phyloP scores from a whole-genome alignment of 164 flowering plant species.

The Magnolia kwangsiensis region DNA sequence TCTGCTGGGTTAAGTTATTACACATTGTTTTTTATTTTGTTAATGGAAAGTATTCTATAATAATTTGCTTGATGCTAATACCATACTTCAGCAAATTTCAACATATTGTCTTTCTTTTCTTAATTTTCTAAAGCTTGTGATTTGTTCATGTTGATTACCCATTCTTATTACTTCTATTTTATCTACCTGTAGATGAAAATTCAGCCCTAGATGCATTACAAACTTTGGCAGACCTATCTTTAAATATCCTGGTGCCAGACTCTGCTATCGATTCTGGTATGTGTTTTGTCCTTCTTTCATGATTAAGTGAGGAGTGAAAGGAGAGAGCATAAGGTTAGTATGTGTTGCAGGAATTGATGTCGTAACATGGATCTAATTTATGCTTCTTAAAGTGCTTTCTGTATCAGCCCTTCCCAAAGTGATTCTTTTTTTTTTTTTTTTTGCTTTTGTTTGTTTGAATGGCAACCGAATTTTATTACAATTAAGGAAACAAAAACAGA shows the following conservation, averaged over 20 bases:
- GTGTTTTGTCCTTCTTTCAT: neutral
- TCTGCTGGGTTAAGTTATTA: neutral
- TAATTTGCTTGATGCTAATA: neutral
- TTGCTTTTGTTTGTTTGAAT: too few relatives aligned
- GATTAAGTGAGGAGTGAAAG: neutral
- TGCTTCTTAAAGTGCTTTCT: too few relatives aligned
- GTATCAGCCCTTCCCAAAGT: too few relatives aligned
- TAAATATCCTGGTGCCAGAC: constrained; percentile 41
- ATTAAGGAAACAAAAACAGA: too few relatives aligned
- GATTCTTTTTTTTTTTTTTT: too few relatives aligned
- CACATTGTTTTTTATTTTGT: neutral
- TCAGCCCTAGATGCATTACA: constrained; percentile 58
- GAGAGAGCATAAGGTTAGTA: neutral
- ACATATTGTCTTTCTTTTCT: neutral
- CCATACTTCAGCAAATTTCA: neutral
- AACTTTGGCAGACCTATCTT: constrained; percentile 61
- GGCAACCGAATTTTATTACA: too few relatives aligned
- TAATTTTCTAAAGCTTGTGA: neutral
- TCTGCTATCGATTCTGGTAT: constrained; percentile 47
- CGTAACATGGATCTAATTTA: neutral
- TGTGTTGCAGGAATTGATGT: neutral
- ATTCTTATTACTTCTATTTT: constrained; percentile 5
- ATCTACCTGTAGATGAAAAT: constrained; percentile 42
- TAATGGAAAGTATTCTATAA: neutral
- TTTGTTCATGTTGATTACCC: neutral